A percentile compares a stretch with the other conserved stretches of the same genome.
Evolutionary conservation across 306 rosid species (phyloP).

Genomic region (Cicer judaicum): DNA sequence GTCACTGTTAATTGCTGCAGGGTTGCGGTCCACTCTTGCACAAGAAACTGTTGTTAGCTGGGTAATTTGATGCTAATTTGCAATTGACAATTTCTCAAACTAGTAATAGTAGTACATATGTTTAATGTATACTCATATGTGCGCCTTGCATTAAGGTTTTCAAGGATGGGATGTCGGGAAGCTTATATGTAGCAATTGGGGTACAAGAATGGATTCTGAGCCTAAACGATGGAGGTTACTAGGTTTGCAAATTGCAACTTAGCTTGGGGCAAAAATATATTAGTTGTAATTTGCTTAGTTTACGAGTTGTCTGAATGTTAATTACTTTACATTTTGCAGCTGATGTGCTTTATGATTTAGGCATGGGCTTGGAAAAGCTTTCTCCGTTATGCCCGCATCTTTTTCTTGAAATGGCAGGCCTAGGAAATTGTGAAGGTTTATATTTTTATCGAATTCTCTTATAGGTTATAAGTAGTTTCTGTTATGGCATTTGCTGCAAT

Average conservation of each 20-base stretch:
- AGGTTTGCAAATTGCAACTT: conserved; percentile 68
- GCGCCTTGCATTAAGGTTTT: conserved; percentile 59
- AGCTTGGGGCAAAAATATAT: conserved; percentile 3
- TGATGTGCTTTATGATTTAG: conserved; percentile 88
- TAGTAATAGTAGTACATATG: conserved; percentile 22
- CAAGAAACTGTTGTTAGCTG: conserved; percentile 96
- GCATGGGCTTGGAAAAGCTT: conserved; percentile 91
- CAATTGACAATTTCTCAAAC: conserved; percentile 21
- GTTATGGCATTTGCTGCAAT: conserved; percentile 18
- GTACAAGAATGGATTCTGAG: conserved; percentile 98
- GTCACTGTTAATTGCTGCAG: conserved; percentile 99
- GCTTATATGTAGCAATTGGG: conserved; percentile 89
- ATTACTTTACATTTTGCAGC: conserved; percentile 63
- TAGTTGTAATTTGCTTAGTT: conserved; percentile 19
- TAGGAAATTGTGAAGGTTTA: conserved; percentile 91
- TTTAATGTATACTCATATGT: conserved; percentile 17
- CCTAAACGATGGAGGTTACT: conserved; percentile 92
- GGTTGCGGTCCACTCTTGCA: conserved; percentile 94
- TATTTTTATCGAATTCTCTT: not conserved
- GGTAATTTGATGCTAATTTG: conserved; percentile 62
- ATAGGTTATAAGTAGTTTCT: not conserved
- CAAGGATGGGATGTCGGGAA: conserved; percentile 93
- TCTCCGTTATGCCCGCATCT: conserved; percentile 97
- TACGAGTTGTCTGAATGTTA: conserved; percentile 43
- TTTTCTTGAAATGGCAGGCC: conserved; percentile 93